phyloP scores from a whole-genome alignment of 2,329 filamentous ascomycete species.

The Aspergillus pseudoterreus region DNA sequence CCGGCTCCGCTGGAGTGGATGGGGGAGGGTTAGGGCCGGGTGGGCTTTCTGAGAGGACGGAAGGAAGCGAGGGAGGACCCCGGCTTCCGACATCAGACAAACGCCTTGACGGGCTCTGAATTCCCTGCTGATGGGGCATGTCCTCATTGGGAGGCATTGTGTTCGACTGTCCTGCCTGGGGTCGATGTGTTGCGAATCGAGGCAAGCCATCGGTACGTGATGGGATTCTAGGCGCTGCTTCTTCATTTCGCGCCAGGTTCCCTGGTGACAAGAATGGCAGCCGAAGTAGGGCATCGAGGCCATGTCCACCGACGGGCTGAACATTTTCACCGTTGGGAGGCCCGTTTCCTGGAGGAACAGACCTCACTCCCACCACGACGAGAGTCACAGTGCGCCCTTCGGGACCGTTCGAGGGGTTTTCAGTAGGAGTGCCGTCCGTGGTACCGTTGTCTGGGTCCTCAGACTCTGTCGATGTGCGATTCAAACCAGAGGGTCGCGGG shows the following conservation, averaged over 20 bases:
- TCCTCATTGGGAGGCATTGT: conserved; percentile 51
- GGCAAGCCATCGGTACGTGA: conserved; percentile 54
- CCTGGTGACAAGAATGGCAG: conserved; percentile 43
- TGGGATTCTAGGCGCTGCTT: conserved; percentile 48
- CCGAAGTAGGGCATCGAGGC: conserved; percentile 44
- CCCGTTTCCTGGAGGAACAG: conserved; percentile 54
- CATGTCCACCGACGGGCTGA: conserved; percentile 37
- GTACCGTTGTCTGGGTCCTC: conserved; percentile 19
- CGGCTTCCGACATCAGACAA: conserved; percentile 29
- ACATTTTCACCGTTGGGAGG: conserved; percentile 39
- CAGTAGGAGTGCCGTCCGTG: conserved; percentile 36
- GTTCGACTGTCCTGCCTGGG: conserved; percentile 52
- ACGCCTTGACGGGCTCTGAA: conserved; percentile 27
- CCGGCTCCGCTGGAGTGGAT: conserved; percentile 59
- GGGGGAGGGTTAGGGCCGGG: conserved; percentile 59
- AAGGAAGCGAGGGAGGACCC: conserved; percentile 35
- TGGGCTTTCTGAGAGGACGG: conserved; percentile 52
- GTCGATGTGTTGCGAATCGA: conserved; percentile 51
- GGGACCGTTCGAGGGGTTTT: conserved; percentile 37
- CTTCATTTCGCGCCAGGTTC: conserved; percentile 38
- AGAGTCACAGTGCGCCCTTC: conserved; percentile 63
- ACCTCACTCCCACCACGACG: conserved; percentile 66
- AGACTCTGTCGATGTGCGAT: conserved; percentile 21
- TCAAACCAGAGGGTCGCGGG: conserved; percentile 19
- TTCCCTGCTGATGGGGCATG: conserved; percentile 50